These are phyloP conservation scores for Lecanosticta acicola DNA, from an alignment of 2,329 filamentous ascomycete species.

Conservation along the genomic window DNA sequence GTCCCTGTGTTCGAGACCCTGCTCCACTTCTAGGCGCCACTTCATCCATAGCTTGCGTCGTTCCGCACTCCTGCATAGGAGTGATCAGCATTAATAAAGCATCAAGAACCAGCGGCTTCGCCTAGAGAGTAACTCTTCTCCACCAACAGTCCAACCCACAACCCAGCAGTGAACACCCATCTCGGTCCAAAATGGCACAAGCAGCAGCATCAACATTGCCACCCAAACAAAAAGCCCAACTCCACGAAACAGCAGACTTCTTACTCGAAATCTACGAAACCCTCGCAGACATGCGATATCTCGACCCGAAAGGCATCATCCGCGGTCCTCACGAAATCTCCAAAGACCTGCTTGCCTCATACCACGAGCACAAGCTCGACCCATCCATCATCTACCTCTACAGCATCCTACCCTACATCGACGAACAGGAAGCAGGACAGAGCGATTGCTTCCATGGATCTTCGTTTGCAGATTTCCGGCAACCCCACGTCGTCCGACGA, in stretches of 20 bases:
- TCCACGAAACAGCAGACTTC: conserved; percentile 13
- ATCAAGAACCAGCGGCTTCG: no score
- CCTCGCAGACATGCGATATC: conserved; percentile 11
- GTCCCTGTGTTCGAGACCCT: no score
- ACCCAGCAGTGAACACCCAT: no score
- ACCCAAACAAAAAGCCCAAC: conserved; percentile 4
- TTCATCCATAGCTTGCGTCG: no score
- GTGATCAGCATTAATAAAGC: no score
- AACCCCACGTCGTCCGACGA: conserved; percentile 1
- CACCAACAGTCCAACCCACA: no score
- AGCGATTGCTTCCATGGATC: conserved; percentile 13
- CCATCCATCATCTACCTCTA: conserved; percentile 15
- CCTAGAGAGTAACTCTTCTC: no score
- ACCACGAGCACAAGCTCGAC: conserved; percentile 6
- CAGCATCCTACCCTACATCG: conserved; percentile 12
- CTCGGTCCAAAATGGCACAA: neutral
- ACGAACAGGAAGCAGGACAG: neutral
- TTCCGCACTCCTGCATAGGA: no score
- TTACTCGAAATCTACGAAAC: conserved; percentile 14
- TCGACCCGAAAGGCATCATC: conserved; percentile 10
- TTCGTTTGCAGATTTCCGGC: conserved; percentile 3
- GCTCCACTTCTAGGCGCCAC: no score
- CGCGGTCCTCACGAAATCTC: conserved; percentile 10
- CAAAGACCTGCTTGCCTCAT: neutral
- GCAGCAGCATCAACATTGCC: neutral